Evolutionary conservation across 2,329 filamentous ascomycete genomes (phyloP), one percentile per base, ranked within the genome.

Genomic region (Cercospora sesami): DNA sequence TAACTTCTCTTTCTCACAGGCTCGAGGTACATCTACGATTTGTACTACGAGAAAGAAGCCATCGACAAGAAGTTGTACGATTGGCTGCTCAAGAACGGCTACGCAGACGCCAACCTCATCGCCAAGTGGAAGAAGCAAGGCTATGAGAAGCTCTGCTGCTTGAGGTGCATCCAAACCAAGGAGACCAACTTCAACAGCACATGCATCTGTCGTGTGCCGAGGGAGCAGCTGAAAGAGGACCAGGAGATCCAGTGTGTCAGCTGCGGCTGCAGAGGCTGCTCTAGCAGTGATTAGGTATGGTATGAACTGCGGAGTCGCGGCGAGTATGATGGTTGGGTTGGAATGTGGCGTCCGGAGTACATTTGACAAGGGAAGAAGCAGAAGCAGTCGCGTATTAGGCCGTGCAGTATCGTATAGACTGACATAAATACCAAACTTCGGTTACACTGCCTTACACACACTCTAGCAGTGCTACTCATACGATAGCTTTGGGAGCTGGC

Each of bases 91-190:
- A 99, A 99, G 86, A 97, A 99, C 78, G 90, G 90, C 60, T 98
- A 99, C 79, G 95, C 94, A 5, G 95, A 99, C 81, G 89, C 92
- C 57, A 95, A 94, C 83, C 83, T 99, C 77, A 98, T 99, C 78
- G 95, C 95, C 14, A 99, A 99, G 83, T 99, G 95, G 95, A 99
- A 99, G 88, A 99, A 99, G 84, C 91, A 96, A 77, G 95, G 95
- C 16, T 99, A 99, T 77, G 95, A 99, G 81, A 97, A 98, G 89
- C 83, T 99, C 53, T 99, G 95, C 81, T 99, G 95, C 80, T 84
- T 97, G 65, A 89, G 94, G 70, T 99, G 95, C 80, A 94, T 99
- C 66, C 95, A 99, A 81, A 97, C 95, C n/a, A 98, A 98, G 81
- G 95, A 99, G 84, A 99, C 95, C 31, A 99, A 99, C 81, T 99